A percentile compares a stretch with the other conserved stretches of the same genome.
These are phyloP conservation scores for Rhipidocladum racemiflorum DNA, from an alignment of 176 grass and related monocot genomes.

Conservation along the genomic window DNA sequence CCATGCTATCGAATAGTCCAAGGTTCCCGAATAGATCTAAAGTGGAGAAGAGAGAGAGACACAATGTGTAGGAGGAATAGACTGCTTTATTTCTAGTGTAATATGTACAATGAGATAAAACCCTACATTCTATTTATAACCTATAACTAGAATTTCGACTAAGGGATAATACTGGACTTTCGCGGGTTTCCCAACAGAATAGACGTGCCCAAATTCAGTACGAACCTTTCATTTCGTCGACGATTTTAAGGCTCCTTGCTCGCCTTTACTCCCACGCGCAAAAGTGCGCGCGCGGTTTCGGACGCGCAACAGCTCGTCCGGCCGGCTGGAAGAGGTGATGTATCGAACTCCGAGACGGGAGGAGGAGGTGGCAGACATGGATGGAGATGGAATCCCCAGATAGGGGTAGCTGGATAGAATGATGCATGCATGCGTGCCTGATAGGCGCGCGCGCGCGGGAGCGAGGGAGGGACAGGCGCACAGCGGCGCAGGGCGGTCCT, in stretches of 20 bases:
- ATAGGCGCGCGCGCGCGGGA: not conserved
- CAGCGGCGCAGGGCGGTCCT: not conserved
- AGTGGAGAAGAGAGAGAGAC: no score
- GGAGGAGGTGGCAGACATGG: not conserved
- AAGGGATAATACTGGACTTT: no score
- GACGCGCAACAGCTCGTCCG: not conserved
- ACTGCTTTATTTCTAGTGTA: no score
- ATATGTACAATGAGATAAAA: no score
- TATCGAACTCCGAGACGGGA: not conserved
- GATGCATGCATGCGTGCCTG: conserved; percentile 16
- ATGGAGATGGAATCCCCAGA: conserved; percentile 22
- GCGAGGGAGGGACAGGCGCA: not conserved
- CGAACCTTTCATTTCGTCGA: not conserved
- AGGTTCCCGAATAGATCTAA: no score
- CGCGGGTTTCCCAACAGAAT: no score
- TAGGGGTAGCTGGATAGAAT: conserved; percentile 1
- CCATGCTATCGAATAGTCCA: no score
- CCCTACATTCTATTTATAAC: no score
- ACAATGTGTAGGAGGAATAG: no score
- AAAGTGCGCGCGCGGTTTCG: not conserved
- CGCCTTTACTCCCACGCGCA: not conserved
- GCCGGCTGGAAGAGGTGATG: no score
- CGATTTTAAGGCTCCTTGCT: not conserved
- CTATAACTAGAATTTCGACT: no score
- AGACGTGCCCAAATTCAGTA: no score